Evolutionary conservation across 305 asterid genomes (phyloP).

Genomic region (Fraxinus ornus): DNA sequence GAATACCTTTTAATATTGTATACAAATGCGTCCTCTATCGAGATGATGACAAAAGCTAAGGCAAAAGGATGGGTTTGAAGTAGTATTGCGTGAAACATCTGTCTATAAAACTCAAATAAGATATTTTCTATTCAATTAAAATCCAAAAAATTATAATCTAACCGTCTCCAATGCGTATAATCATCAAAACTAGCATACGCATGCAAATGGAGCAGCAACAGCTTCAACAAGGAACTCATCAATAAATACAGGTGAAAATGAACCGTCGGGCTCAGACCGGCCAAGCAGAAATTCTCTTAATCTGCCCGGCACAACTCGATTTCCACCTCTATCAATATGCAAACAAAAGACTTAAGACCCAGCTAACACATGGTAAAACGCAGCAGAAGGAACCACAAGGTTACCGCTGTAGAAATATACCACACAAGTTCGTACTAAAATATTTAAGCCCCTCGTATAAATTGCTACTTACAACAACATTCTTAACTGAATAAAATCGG

Average conservation of each 20-base stretch:
- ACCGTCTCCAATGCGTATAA: not conserved
- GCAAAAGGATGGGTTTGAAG: not conserved
- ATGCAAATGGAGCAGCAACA: not conserved
- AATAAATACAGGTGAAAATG: not conserved
- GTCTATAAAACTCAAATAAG: not conserved
- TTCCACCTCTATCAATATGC: not conserved
- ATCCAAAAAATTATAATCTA: not conserved
- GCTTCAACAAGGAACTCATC: not conserved
- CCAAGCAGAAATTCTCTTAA: not conserved
- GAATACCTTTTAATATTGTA: not conserved
- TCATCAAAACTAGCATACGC: not conserved
- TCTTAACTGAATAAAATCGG: not conserved
- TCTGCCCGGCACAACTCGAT: not conserved
- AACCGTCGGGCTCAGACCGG: not conserved
- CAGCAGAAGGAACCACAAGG: not conserved
- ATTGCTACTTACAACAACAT: not conserved
- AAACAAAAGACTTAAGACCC: not conserved
- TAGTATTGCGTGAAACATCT: not conserved
- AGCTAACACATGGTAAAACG: not conserved
- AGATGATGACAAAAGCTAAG: not conserved
- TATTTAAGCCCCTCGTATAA: not conserved
- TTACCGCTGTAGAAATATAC: not conserved
- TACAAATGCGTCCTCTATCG: not conserved
- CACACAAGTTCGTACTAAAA: not conserved
- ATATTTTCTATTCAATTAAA: not conserved